phyloP scores from a whole-genome alignment of 495 filamentous ascomycete species.

The Lepraria neglecta region DNA sequence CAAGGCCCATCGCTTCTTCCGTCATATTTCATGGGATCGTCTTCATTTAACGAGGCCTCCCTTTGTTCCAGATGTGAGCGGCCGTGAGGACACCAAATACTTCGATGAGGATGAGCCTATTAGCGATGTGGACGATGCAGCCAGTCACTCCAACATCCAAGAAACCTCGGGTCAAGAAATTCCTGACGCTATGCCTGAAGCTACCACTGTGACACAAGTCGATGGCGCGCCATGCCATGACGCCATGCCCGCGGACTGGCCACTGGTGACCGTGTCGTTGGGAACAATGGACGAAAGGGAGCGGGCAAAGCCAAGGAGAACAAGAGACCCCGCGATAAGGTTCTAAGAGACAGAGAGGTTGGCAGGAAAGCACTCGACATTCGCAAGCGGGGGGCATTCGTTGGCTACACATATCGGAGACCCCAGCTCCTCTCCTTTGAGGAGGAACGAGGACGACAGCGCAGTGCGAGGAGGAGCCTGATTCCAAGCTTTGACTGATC shows the following conservation, averaged over 20 bases:
- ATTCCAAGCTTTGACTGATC: slow-evolving; percentile 19
- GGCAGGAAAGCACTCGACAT: slow-evolving; percentile 63
- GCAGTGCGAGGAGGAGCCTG: slow-evolving; percentile 17
- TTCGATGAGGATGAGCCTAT: slow-evolving; percentile 77
- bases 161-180: background rate
- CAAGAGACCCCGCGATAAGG: slow-evolving; percentile 68
- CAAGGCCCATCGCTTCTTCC: slow-evolving; percentile 70
- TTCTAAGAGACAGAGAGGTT: slow-evolving; percentile 64
- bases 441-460: slow-evolving; percentile 22
- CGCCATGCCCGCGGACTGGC: background rate
- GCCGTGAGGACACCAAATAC: slow-evolving; percentile 78
- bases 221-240: slow-evolving; percentile 21
- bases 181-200: background rate
- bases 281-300: slow-evolving; percentile 1
- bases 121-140: slow-evolving; percentile 41
- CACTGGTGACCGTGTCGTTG: background rate
- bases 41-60: slow-evolving; percentile 65
- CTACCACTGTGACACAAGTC: slow-evolving; percentile 16
- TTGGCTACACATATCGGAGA: slow-evolving; percentile 82
- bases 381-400: slow-evolving; percentile 71
- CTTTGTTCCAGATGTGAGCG: slow-evolving; percentile 63
- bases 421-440: slow-evolving; percentile 37
- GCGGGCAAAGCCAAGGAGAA: slow-evolving; percentile 44
- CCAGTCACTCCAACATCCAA: slow-evolving; percentile 7
- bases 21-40: slow-evolving; percentile 58